Conservation (phyloP, 2,329 filamentous ascomycete genomes). For the Graphiopsis chlorocephala region DNA sequence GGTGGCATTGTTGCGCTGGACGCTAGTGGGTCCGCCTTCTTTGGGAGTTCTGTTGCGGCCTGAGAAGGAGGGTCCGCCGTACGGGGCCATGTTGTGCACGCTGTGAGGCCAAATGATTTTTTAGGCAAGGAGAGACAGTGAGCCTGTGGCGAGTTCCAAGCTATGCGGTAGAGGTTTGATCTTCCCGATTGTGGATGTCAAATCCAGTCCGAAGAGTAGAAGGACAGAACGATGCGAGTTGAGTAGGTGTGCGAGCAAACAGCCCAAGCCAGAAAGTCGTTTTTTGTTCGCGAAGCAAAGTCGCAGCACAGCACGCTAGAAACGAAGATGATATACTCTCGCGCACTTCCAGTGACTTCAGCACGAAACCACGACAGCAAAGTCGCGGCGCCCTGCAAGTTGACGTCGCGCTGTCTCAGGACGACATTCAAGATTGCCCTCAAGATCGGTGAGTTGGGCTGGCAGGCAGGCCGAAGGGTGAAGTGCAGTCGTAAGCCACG, state of each 20-base stretch:
- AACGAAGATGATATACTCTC: background rate
- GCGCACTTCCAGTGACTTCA: background rate
- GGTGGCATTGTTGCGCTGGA: slow-evolving; percentile 34
- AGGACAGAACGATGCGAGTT: background rate
- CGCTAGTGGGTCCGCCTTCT: slow-evolving; percentile 33
- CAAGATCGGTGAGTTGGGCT: background rate
- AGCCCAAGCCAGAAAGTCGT: background rate
- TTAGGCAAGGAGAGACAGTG: background rate
- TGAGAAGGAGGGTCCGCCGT: slow-evolving; percentile 20
- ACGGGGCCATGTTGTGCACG: slow-evolving; percentile 15
- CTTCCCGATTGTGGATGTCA: background rate
- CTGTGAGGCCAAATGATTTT: background rate
- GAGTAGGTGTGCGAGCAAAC: background rate
- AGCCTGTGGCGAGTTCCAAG: background rate
- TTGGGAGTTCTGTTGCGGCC: slow-evolving; percentile 25
- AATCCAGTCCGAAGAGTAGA: background rate
- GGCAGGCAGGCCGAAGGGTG: background rate
- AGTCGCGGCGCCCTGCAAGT: background rate
- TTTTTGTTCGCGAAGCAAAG: background rate
- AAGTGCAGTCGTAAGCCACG: background rate
- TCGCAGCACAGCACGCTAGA: background rate
- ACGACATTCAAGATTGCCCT: background rate
- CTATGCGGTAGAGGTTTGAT: background rate
- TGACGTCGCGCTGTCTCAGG: background rate
- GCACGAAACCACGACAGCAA: background rate